A percentile compares a stretch with the other conserved stretches of the same genome.
phyloP scores from a whole-genome alignment of 2,329 filamentous ascomycete species.

The Penicillium sp. region DNA sequence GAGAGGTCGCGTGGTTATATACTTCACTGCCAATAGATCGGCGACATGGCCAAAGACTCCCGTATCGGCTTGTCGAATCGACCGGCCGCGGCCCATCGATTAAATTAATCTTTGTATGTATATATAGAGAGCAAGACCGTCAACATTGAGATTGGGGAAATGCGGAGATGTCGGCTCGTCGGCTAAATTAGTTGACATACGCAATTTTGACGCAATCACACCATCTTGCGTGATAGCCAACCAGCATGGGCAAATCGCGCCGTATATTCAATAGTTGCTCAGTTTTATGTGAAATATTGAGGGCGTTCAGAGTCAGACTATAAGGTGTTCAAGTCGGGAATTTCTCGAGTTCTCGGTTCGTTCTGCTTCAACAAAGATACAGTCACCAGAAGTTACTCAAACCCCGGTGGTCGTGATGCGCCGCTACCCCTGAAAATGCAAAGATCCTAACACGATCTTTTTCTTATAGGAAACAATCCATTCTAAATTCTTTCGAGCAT shows the following conservation, averaged over 20 bases:
- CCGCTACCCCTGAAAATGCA: no score
- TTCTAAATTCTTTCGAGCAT: no score
- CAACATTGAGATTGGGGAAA: not conserved
- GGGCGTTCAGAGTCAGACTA: no score
- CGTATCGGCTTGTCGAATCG: constrained; percentile 15
- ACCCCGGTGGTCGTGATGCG: no score
- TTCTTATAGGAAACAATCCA: no score
- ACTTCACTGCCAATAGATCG: not conserved
- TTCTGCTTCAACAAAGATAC: no score
- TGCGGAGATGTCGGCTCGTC: constrained; percentile 6
- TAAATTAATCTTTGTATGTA: not conserved
- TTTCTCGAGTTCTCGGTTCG: no score
- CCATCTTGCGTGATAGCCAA: constrained; percentile 1
- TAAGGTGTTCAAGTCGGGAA: no score
- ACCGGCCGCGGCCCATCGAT: not conserved
- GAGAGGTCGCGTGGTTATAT: constrained; percentile 6
- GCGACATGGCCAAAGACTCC: not conserved
- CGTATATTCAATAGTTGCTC: not conserved
- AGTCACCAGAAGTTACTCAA: no score
- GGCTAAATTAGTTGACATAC: constrained; percentile 7
- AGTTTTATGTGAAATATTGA: no score
- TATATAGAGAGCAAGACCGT: not conserved
- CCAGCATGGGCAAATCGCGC: not conserved
- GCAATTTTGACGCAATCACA: constrained; percentile 9
- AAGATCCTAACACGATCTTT: no score